phyloP scores from a whole-genome alignment of 2,329 filamentous ascomycete species.

The Arthrocladium fulminans region DNA sequence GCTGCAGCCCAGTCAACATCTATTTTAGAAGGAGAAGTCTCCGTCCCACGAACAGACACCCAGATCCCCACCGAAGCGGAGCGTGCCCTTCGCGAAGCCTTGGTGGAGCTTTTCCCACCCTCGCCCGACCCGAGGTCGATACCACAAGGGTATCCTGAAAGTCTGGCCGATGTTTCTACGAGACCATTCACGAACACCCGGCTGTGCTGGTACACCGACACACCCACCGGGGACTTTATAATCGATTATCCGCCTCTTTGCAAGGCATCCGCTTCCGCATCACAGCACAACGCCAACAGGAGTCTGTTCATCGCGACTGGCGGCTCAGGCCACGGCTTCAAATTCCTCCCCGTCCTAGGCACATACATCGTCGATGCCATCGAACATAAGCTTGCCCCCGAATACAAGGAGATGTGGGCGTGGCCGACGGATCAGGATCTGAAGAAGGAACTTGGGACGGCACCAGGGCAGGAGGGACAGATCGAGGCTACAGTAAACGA shows the following conservation, averaged over 20 bases:
- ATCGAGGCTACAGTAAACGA: slow-evolving; percentile 24
- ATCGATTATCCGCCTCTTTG: slow-evolving; percentile 59
- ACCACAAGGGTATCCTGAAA: neutral
- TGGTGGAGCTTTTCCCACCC: slow-evolving; percentile 47
- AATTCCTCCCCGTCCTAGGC: slow-evolving; percentile 59
- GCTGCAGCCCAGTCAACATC: neutral
- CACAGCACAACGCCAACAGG: neutral
- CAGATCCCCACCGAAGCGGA: slow-evolving; percentile 49
- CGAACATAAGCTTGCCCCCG: slow-evolving; percentile 35
- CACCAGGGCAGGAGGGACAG: neutral
- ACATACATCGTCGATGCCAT: slow-evolving; percentile 42
- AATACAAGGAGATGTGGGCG: slow-evolving; percentile 35
- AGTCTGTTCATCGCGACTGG: slow-evolving; percentile 43
- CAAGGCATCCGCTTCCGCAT: no score
- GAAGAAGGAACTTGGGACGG: slow-evolving; percentile 1
- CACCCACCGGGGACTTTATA: slow-evolving; percentile 61
- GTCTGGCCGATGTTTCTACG: neutral
- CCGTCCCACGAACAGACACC: slow-evolving; percentile 31
- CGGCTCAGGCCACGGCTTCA: slow-evolving; percentile 53
- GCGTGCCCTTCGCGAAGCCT: slow-evolving; percentile 50
- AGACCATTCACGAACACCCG: slow-evolving; percentile 55
- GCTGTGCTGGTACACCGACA: slow-evolving; percentile 71
- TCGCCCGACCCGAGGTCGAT: slow-evolving; percentile 35
- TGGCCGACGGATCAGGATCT: slow-evolving; percentile 27
- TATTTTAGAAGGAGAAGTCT: slow-evolving; percentile 24